Conservation (phyloP, 768 basidiomycete genomes). For the Mycena capillaripes region DNA sequence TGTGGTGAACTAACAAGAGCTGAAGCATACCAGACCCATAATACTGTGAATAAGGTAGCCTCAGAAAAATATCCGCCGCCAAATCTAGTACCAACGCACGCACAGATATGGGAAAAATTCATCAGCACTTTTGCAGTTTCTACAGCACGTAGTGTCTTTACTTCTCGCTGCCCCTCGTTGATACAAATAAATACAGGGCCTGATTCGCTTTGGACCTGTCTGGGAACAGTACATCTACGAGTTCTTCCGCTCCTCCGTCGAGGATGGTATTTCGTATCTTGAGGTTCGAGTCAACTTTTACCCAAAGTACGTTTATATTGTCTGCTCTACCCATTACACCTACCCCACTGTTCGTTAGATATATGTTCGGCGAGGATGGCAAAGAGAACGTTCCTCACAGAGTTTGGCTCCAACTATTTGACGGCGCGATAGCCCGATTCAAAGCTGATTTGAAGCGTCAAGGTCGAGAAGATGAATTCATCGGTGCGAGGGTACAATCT, state of each 20-base stretch:
- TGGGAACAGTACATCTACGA: slow-evolving; percentile 72
- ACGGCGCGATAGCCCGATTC: slow-evolving; percentile 65
- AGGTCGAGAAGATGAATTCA: slow-evolving; percentile 72
- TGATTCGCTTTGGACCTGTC: slow-evolving; percentile 68
- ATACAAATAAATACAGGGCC: slow-evolving; percentile 46
- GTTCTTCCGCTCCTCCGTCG: slow-evolving; percentile 73
- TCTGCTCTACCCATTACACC: neutral
- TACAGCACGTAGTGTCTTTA: slow-evolving; percentile 49
- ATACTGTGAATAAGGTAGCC: slow-evolving; percentile 73
- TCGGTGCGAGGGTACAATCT: slow-evolving; percentile 72
- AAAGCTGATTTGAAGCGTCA: slow-evolving; percentile 63
- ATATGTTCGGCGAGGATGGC: slow-evolving; percentile 71
- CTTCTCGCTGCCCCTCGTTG: neutral
- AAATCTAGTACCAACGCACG: neutral
- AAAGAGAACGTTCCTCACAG: slow-evolving; percentile 69
- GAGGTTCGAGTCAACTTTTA: slow-evolving; percentile 80
- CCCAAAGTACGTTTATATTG: slow-evolving; percentile 57
- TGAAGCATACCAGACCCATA: slow-evolving; percentile 76
- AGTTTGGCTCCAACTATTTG: slow-evolving; percentile 70
- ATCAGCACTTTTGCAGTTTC: slow-evolving; percentile 64
- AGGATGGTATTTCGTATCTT: slow-evolving; percentile 80
- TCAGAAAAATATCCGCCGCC: no score
- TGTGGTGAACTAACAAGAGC: neutral
- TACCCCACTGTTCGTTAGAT: slow-evolving; percentile 49
- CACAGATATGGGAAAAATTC: slow-evolving; percentile 86